These are phyloP conservation scores for Plasmodium coatneyi DNA, from an alignment of 169 alveolate genomes.

Conservation along the genomic window DNA sequence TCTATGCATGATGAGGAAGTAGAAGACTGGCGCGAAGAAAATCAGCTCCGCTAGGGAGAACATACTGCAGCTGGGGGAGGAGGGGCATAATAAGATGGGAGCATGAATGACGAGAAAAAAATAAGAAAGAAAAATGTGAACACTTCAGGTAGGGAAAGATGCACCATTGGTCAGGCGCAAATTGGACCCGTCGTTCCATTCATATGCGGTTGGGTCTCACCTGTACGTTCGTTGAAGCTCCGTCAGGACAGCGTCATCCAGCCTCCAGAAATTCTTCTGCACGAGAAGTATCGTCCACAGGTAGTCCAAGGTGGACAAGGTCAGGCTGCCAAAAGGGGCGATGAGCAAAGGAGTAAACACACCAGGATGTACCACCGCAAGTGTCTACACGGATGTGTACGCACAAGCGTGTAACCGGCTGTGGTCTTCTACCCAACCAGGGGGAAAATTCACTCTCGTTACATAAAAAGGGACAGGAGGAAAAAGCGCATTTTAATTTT, in stretches of 20 bases:
- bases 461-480: conserved; percentile 51
- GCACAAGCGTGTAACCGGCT: not conserved
- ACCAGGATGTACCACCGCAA: not conserved
- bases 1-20: conserved; percentile 52
- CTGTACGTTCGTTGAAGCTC: conserved; percentile 3
- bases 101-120: not conserved
- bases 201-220: not conserved
- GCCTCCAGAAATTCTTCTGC: conserved; percentile 47
- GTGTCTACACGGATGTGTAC: not conserved
- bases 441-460: not conserved
- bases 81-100: no score
- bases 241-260: not conserved
- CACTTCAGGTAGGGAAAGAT: not conserved
- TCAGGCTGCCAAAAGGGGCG: not conserved
- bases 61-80: conserved; percentile 6
- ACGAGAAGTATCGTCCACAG: conserved; percentile 64
- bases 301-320: conserved; percentile 26
- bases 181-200: not conserved
- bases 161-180: not conserved
- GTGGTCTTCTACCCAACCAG: not conserved
- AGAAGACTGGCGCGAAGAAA: conserved; percentile 29
- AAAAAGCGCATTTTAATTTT: conserved; percentile 29
- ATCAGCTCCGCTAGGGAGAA: conserved; percentile 30
- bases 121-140: not conserved
- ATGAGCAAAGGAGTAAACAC: not conserved